A percentile compares a stretch with the other conserved stretches of the same genome.
phyloP scores from a whole-genome alignment of 2,329 filamentous ascomycete genomes.

The Exophiala sideris region DNA sequence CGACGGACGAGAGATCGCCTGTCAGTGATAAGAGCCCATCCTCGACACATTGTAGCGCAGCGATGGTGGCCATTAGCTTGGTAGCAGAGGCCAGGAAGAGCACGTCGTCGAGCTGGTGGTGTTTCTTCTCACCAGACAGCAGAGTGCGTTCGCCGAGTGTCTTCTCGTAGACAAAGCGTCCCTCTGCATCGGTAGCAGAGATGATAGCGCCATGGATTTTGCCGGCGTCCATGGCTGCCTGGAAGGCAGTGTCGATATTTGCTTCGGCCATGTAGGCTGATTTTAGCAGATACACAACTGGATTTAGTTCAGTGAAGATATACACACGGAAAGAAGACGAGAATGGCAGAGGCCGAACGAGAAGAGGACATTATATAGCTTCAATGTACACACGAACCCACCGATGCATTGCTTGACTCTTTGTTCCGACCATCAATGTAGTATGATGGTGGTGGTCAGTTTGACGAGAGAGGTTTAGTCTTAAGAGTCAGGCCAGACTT shows the following conservation, averaged over 20 bases:
- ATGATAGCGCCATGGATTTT: conserved; percentile 46
- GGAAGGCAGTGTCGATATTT: conserved; percentile 39
- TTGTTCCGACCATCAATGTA: too few species aligned
- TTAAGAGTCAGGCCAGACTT: too few species aligned
- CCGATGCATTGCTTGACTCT: too few species aligned
- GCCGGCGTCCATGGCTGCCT: conserved; percentile 42
- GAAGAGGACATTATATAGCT: too few species aligned
- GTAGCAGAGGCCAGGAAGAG: conserved; percentile 40
- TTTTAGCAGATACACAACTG: too few species aligned
- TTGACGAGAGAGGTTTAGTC: too few species aligned
- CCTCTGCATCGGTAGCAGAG: conserved; percentile 39
- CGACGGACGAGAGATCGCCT: conserved; percentile 43
- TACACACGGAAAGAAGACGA: too few species aligned
- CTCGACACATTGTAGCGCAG: conserved; percentile 54
- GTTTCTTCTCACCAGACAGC: conserved; percentile 39
- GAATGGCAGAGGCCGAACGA: too few species aligned
- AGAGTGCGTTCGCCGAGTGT: conserved; percentile 42
- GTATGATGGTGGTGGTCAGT: too few species aligned
- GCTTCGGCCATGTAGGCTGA: conserved; percentile 19
- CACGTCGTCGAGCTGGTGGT: conserved; percentile 38
- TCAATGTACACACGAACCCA: too few species aligned
- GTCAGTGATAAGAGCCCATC: conserved; percentile 47
- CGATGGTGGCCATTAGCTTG: conserved; percentile 51
- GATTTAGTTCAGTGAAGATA: too few species aligned
- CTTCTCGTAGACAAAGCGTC: conserved; percentile 41